Conservation (phyloP, 805 yeast species). For the Pichia scutulata region DNA sequence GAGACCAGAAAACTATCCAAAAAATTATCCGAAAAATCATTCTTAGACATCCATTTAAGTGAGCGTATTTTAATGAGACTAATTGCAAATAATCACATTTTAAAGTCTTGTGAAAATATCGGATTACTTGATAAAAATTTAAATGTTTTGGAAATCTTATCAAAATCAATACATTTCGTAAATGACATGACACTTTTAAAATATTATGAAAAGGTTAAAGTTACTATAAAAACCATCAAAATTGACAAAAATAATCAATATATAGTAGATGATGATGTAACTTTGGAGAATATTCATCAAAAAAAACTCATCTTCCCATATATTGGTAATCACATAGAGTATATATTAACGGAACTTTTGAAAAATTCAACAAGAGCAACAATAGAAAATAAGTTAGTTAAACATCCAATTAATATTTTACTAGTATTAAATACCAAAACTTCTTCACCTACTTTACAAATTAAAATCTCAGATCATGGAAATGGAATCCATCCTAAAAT, state of each 20-base stretch:
- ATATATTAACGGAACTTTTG: constrained; percentile 75
- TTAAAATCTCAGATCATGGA: constrained; percentile 80
- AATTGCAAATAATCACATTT: constrained; percentile 78
- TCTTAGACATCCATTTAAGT: constrained; percentile 67
- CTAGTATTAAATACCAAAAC: constrained; percentile 31
- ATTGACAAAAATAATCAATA: constrained; percentile 23
- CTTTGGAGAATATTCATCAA: constrained; percentile 4
- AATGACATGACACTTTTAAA: constrained; percentile 77
- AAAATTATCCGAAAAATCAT: constrained; percentile 25
- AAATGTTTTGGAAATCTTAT: constrained; percentile 55
- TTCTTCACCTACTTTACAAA: constrained; percentile 37
- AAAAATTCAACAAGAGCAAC: constrained; percentile 87
- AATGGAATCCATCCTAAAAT: constrained; percentile 74
- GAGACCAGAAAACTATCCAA: constrained; percentile 35
- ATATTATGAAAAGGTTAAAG: constrained; percentile 65
- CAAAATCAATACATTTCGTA: constrained; percentile 62
- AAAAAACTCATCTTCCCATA: constrained; percentile 57
- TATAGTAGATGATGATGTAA: constrained; percentile 15
- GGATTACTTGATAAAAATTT: constrained; percentile 65
- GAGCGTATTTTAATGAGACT: constrained; percentile 85
- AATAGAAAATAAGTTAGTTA: constrained; percentile 52
- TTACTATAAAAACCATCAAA: constrained; percentile 40
- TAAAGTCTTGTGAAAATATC: constrained; percentile 45
- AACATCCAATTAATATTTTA: constrained; percentile 40
- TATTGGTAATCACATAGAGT: constrained; percentile 81